A percentile compares a stretch with the other conserved stretches of the same genome.
These are phyloP conservation scores for Nakaseomyces nivariensis DNA, from an alignment of 1,139 yeast genomes.

Conservation along the genomic window DNA sequence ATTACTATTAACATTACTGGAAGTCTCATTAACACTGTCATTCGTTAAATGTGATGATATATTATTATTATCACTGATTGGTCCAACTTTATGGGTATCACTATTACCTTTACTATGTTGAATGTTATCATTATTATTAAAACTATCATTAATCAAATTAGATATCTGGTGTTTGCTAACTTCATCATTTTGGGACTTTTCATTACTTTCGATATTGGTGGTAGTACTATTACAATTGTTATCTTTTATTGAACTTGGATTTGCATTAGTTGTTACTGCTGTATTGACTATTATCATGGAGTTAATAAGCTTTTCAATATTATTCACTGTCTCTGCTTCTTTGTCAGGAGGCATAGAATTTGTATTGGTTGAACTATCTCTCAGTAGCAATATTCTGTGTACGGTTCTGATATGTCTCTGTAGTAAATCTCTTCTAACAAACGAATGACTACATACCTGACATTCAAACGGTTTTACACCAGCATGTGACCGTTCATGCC, in stretches of 20 bases:
- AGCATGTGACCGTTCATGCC: constrained; percentile 79
- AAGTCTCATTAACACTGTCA: background rate
- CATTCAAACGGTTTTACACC: constrained; percentile 78
- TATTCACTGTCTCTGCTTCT: background rate
- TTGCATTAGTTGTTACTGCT: background rate
- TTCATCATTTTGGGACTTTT: constrained; percentile 3
- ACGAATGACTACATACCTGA: constrained; percentile 56
- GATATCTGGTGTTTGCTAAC: background rate
- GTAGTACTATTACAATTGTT: constrained; percentile 3
- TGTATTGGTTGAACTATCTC: background rate
- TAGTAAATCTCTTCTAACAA: constrained; percentile 66
- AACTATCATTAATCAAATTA: background rate
- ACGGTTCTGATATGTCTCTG: constrained; percentile 75
- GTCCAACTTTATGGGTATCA: background rate
- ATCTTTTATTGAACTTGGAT: background rate
- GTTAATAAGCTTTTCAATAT: background rate
- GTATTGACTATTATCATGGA: constrained; percentile 2
- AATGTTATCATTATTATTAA: background rate
- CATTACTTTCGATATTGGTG: constrained; percentile 1
- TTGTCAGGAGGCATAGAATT: background rate
- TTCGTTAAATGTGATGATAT: background rate
- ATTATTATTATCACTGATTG: background rate
- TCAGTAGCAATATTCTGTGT: constrained; percentile 33
- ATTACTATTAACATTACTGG: background rate
- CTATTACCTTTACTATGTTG: background rate